These are phyloP conservation scores for Acidiella bohemica DNA, from an alignment of 495 filamentous ascomycete species.

Conservation along the genomic window DNA sequence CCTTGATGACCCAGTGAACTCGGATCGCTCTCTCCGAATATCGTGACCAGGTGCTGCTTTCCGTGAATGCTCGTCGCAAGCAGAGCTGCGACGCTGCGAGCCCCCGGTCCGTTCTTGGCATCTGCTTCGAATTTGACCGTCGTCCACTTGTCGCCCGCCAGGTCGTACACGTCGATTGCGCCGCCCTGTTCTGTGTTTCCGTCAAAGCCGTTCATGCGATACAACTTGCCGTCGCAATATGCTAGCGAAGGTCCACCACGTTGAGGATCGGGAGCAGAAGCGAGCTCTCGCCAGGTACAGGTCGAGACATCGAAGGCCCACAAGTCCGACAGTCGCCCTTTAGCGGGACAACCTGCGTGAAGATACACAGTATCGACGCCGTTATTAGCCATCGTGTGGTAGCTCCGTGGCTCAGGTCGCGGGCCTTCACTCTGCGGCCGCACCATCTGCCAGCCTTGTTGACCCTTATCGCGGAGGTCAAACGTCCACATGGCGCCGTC, in stretches of 20 bases:
- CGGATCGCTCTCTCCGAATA: constrained; percentile 55
- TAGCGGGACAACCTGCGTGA: constrained; percentile 55
- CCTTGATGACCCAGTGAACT: constrained; percentile 48
- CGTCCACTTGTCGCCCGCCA: constrained; percentile 32
- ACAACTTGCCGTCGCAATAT: constrained; percentile 42
- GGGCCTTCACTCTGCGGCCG: constrained; percentile 17
- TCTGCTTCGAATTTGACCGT: constrained; percentile 36
- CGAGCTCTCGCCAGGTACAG: constrained; percentile 46
- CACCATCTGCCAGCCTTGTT: constrained; percentile 25
- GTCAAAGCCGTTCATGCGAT: constrained; percentile 62
- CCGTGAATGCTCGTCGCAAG: constrained; percentile 39
- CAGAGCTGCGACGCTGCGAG: constrained; percentile 37
- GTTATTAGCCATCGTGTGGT: constrained; percentile 34
- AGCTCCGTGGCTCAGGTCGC: constrained; percentile 35
- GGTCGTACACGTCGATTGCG: constrained; percentile 43
- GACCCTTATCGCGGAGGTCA: constrained; percentile 22
- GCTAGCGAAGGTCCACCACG: constrained; percentile 53
- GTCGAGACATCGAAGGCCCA: constrained; percentile 56
- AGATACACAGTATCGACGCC: constrained; percentile 47
- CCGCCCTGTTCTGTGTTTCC: constrained; percentile 52
- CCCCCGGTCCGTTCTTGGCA: constrained; percentile 24
- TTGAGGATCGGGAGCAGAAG: constrained; percentile 44
- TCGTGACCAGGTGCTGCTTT: constrained; percentile 45
- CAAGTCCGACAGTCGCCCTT: constrained; percentile 46
- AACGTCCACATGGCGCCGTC: constrained; percentile 38